Percentiles rank a stretch among this genome's conserved stretches.
Conservation (phyloP, 2,329 filamentous ascomycete species). For the Apiospora marii region DNA sequence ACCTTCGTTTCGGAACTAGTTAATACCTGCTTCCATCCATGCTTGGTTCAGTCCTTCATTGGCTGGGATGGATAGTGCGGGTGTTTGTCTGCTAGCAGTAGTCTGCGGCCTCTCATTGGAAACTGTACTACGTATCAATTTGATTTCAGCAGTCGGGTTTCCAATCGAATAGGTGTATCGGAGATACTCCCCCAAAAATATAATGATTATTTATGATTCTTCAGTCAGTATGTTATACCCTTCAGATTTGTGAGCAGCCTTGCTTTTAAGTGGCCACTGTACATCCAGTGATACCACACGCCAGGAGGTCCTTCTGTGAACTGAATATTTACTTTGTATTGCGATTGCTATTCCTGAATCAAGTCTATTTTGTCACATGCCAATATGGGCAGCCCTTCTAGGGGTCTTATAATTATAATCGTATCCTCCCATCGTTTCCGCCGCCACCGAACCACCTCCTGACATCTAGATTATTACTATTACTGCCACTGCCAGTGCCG, state of each 20-base stretch:
- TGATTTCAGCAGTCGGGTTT: background rate
- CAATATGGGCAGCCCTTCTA: background rate
- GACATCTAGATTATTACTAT: constrained; percentile 48
- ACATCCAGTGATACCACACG: background rate
- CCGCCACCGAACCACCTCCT: constrained; percentile 67
- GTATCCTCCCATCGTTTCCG: constrained; percentile 53
- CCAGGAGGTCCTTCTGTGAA: background rate
- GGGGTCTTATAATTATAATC: constrained; percentile 37
- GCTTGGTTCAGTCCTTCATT: background rate
- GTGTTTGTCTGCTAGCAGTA: background rate
- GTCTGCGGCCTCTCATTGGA: background rate
- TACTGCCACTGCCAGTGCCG: constrained; percentile 40
- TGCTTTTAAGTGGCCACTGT: too few species aligned
- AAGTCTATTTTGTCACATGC: constrained; percentile 13
- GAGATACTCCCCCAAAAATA: too few species aligned
- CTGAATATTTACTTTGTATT: background rate
- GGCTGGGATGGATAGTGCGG: background rate
- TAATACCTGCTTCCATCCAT: background rate
- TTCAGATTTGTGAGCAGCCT: too few species aligned
- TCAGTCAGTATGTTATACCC: background rate
- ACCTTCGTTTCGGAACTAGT: background rate
- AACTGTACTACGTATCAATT: background rate
- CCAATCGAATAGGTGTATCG: background rate
- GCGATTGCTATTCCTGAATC: background rate
- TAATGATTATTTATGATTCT: background rate